Base-by-base conservation (phyloP, 2,329 filamentous ascomycete species). In the Cytospora mali region DNA sequence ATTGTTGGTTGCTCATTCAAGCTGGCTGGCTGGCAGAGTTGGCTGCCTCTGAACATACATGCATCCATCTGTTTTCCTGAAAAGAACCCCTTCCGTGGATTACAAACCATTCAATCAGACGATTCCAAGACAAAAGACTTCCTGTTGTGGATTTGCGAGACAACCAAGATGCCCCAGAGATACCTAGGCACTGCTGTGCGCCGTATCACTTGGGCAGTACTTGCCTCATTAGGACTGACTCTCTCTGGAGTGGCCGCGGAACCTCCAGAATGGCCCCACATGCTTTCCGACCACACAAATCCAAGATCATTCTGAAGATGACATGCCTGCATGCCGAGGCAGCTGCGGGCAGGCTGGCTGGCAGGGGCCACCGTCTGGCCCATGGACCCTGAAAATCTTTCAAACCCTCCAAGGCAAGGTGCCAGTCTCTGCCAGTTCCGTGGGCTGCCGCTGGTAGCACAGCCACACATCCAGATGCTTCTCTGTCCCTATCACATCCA, bases 391-490 rank as follows among this genome's bases (percentile, higher is more conserved):
- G 51, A 54, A 54, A 35, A 54, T 35, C 51, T 54, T 23, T 23
- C 29, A 29, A 51, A 28, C 27, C 51, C 21, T 33, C 49, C 9
- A 10, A 9, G 9, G 31, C 14, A 6, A 6, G 6, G 29, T 31
- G 29, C 11, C 6, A 11, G 29, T 11, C 6, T 31, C 6, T 11
- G 18, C 7, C 35, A 5, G 35, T n/a, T 3, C 4, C 14, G 35
- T 39, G 39, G 39, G 39, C 39, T 46, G 39, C 39, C 39, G 39
- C n/a, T 23, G 1, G 18, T 23, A 4, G 42, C 42, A 46, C 42
- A 21, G 42, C 42, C 42, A 46, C 42, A 46, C 42, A 46, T 31
- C 51, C 51, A 54, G n/a, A 54, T 54, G 51, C 33, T 54, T 29
- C 25, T 54, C 33, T 10, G 28, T 54, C 42, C n/a, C 16, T 9